phyloP scores from a whole-genome alignment of 1,284 basidiomycete species.

The Trametes polyzona region DNA sequence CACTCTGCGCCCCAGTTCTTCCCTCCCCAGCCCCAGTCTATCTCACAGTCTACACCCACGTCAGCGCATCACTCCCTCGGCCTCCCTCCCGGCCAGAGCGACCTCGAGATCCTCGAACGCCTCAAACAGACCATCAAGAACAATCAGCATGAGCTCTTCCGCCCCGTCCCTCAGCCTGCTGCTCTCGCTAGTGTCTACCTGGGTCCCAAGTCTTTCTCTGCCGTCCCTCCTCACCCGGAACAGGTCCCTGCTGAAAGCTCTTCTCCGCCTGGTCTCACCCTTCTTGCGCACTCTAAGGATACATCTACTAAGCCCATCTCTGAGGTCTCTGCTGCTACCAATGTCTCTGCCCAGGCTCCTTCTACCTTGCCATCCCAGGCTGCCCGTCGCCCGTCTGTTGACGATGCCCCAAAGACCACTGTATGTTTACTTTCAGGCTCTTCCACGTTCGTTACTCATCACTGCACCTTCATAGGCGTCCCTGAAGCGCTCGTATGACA shows the following conservation, averaged over 20 bases:
- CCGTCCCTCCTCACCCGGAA: slow-evolving; percentile 48
- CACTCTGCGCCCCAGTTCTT: slow-evolving; percentile 33
- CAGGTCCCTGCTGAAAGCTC: slow-evolving; percentile 35
- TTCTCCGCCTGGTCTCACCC: slow-evolving; percentile 17
- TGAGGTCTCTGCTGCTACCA: slow-evolving; percentile 8
- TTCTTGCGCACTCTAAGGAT: slow-evolving; percentile 7
- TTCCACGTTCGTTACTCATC: background rate
- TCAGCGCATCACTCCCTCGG: slow-evolving; percentile 16
- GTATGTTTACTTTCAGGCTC: slow-evolving; percentile 16
- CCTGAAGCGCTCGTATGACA: background rate
- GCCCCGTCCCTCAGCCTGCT: slow-evolving; percentile 63
- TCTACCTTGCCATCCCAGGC: slow-evolving; percentile 12
- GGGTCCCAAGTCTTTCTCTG: slow-evolving; percentile 43
- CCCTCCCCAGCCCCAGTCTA: slow-evolving; percentile 20
- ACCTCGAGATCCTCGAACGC: slow-evolving; percentile 71
- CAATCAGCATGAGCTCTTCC: slow-evolving; percentile 71
- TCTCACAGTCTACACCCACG: slow-evolving; percentile 17
- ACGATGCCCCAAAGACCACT: slow-evolving; percentile 26
- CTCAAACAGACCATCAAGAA: slow-evolving; percentile 72
- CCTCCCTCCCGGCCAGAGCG: slow-evolving; percentile 45
- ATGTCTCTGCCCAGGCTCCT: background rate
- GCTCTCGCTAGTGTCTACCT: slow-evolving; percentile 65
- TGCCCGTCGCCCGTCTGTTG: slow-evolving; percentile 20
- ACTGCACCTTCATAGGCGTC: slow-evolving; percentile 8
- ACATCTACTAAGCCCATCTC: background rate